Evolutionary conservation across 1,284 basidiomycete species (phyloP), one percentile per base, ranked within the genome.

Genomic region (Coniferiporia weirii): DNA sequence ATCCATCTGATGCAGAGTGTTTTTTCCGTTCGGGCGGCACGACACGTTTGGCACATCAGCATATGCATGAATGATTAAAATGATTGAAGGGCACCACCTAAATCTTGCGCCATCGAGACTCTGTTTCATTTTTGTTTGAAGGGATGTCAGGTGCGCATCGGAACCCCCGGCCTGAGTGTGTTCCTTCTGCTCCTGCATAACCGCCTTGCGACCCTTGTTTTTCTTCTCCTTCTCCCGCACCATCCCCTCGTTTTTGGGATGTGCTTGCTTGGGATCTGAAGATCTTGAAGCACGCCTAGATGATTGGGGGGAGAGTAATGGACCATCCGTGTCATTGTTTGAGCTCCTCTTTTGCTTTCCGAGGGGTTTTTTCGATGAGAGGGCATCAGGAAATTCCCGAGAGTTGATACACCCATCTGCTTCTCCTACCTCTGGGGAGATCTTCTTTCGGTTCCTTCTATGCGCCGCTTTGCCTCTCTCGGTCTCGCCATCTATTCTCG

Each of bases 81-180:
- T 27, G 27, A 27, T 27, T 3, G 2, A 27, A 27, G 48, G 17
- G 32, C 17, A 77, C 66, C 55, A 90, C 91, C 93, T 82, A 72
- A 95, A 95, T 32, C 88, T 82, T 13, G 93, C 92, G 1, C 93
- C 93, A 61, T 90, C 87, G 46, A 95, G 72, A 64, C 82, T 91
- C 50, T 85, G 76, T 70, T 83, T 91, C 83, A 95, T 89, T 27
- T 72, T 76, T 55, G 79, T 79, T 69, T 95, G 93, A 66, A 95
- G 74, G 10, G 79, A 71, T 4, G 93, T 95, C 52, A 94, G 73
- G 12, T 76, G 73, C 3, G 61, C 13, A 34, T 60, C 57, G 20
- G 65, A 60, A n/a, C 59, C 61, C 45, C 54, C 36, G 22, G 53
- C 52, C 5, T 54, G 50, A 3, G 43, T n/a, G 34, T 55, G 40